phyloP scores from a whole-genome alignment of 2,329 filamentous ascomycete genomes.

The Verticillium klebahnii region DNA sequence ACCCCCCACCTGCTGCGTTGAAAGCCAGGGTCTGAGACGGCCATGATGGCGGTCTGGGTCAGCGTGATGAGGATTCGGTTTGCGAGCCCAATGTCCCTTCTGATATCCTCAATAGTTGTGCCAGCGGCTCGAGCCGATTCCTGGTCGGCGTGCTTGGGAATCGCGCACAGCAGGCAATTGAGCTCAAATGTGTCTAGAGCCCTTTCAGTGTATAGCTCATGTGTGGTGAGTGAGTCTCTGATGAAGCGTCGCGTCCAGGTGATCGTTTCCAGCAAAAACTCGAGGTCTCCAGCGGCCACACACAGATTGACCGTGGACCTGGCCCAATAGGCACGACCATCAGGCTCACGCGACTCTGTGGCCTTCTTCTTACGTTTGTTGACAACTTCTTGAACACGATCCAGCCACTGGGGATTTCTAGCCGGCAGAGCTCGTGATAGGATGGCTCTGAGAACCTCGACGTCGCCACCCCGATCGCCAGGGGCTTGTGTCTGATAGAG shows the following conservation, averaged over 20 bases:
- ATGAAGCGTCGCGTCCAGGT: constrained; percentile 23
- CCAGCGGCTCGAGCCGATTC: not conserved
- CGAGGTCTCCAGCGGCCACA: constrained; percentile 18
- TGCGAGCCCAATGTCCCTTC: not conserved
- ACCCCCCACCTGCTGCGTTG: constrained; percentile 1
- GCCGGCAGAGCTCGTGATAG: not conserved
- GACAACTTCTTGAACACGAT: constrained; percentile 9
- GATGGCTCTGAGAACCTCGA: not conserved
- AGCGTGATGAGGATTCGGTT: constrained; percentile 10
- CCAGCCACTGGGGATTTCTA: constrained; percentile 7
- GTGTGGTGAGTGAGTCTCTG: constrained; percentile 16
- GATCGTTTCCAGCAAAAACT: constrained; percentile 16
- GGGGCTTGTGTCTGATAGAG: not conserved
- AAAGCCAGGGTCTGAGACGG: constrained; percentile 8
- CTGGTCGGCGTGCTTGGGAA: not conserved
- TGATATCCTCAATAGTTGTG: not conserved
- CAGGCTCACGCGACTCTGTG: constrained; percentile 15
- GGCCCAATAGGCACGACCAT: constrained; percentile 19
- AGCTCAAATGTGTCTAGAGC: constrained; percentile 14
- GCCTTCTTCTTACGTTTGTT: constrained; percentile 17
- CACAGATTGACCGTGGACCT: constrained; percentile 20
- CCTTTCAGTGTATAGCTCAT: constrained; percentile 10
- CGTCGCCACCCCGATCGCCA: not conserved
- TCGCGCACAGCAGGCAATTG: constrained; percentile 5
- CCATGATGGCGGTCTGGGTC: constrained; percentile 5